phyloP scores from a whole-genome alignment of 345 rosid genomes.

The Eutrema japonicum region DNA sequence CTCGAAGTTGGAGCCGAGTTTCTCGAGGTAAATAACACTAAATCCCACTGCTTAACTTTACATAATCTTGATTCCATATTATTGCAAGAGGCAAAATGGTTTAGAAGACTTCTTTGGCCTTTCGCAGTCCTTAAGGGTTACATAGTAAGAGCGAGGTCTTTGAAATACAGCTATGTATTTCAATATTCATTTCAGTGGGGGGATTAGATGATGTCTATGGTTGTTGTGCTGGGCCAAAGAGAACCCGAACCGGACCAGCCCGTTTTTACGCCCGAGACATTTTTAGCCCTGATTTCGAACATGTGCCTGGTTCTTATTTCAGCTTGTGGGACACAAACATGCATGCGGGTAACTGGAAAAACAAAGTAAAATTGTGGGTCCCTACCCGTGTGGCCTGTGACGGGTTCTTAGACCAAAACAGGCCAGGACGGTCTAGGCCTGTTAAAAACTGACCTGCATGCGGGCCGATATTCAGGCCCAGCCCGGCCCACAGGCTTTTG shows the following conservation, averaged over 20 bases:
- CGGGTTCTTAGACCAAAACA: not conserved
- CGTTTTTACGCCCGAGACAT: not conserved
- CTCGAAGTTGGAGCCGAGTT: conserved; percentile 75
- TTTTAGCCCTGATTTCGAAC: not conserved
- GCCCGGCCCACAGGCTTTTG: not conserved
- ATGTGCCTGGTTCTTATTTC: not conserved
- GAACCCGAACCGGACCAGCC: conserved; percentile 8
- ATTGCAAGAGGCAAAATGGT: conserved; percentile 32
- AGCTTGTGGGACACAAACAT: not conserved
- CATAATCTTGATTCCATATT: not conserved
- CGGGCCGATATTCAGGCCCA: too few species aligned
- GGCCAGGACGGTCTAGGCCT: too few species aligned
- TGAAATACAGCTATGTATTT: conserved; percentile 19
- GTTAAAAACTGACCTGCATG: not conserved
- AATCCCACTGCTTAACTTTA: conserved; percentile 4
- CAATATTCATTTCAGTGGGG: conserved; percentile 24
- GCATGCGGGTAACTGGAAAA: not conserved
- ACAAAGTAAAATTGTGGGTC: not conserved
- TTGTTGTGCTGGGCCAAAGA: conserved; percentile 27
- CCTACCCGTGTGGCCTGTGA: not conserved
- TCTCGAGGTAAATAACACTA: conserved; percentile 58
- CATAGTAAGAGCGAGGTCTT: conserved; percentile 24
- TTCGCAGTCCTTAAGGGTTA: conserved; percentile 26
- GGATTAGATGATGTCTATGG: conserved; percentile 15
- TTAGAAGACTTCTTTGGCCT: conserved; percentile 21